Base-by-base conservation (phyloP, 106 monocot genomes). In the Alisma plantagoaquatica region DNA sequence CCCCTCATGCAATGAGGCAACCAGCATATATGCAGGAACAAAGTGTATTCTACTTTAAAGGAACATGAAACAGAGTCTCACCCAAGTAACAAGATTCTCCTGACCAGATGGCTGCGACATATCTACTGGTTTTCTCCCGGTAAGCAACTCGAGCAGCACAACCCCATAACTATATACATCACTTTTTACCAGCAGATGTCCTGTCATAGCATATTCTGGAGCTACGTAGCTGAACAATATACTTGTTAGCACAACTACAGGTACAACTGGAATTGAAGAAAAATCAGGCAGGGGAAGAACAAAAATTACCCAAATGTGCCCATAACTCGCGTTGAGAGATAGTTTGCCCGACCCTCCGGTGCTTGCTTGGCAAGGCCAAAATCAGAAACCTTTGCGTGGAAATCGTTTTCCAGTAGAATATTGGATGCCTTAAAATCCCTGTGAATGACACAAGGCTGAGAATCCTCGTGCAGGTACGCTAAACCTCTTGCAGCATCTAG, bases 401-500 rank as follows among this genome's bases (percentile, higher is more conserved):
- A 96, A 56, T 85, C 71, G 30, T 89, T 78, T 64, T 89, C 96
- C 10, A 96, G 89, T 53, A 96, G 57, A 75, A 96, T 96, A 71
- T 96, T 96, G 16, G 96, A 96, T 29, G 96, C 84, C 56, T 96
- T 96, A 43, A 96, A 96, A 76, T 96, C 96, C 42, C 96, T 74
- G 62, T 96, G 96, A 41, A 96, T 96, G 52, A 96, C 96, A 60
- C 89, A 96, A n/a, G 96, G 96, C 43, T 96, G 96, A 54, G 84
- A 89, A 69, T 96, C 96, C 78, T 96, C 96, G 29, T 96, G 96
- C 19, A 96, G 81, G 50, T 96, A 96, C 14, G 96, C 78, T 29
- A 96, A 56, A 0, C 96, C 96, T 64, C 96, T 75, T 0, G 96
- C 96, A 58, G 96, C 84, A 74, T 96, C 96, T 53, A 96, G 76